Conservation (phyloP, 208 protist genomes). For the Trypanosoma cruzi region DNA sequence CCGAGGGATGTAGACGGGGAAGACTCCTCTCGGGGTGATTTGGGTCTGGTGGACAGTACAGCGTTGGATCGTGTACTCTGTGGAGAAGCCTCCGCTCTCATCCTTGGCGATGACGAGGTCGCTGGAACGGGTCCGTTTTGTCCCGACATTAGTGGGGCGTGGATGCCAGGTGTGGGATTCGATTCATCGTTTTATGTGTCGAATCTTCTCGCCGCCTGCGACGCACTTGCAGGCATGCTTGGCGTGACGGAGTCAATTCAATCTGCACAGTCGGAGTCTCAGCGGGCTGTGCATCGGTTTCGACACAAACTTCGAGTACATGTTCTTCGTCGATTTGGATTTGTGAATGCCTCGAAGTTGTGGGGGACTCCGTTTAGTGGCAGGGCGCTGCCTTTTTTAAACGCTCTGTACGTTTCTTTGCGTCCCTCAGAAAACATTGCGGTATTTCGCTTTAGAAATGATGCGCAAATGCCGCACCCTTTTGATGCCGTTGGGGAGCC, state of each 20-base stretch:
- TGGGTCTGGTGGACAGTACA: slow-evolving; percentile 15
- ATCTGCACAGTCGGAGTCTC: slow-evolving; percentile 5
- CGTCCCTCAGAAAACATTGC: neutral
- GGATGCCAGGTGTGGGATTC: slow-evolving; percentile 39
- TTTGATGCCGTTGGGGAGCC: slow-evolving; percentile 25
- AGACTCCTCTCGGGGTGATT: slow-evolving; percentile 3
- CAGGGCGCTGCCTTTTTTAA: slow-evolving; percentile 40
- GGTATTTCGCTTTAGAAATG: slow-evolving; percentile 31
- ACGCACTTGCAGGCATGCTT: slow-evolving; percentile 36
- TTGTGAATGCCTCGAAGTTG: slow-evolving; percentile 23
- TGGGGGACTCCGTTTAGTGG: slow-evolving; percentile 10
- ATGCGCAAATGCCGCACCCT: slow-evolving; percentile 9
- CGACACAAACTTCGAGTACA: slow-evolving; percentile 36
- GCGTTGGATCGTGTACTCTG: slow-evolving; percentile 14
- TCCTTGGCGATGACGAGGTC: neutral
- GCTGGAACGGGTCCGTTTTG: neutral
- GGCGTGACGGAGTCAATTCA: slow-evolving; percentile 14
- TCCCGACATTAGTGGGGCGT: neutral
- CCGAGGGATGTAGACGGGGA: neutral
- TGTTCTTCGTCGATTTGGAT: slow-evolving; percentile 28
- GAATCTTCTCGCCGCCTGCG: slow-evolving; percentile 35
- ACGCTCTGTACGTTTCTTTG: slow-evolving; percentile 28
- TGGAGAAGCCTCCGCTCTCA: neutral
- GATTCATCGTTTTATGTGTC: slow-evolving; percentile 41
- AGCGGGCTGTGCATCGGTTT: slow-evolving; percentile 13